Conservation (phyloP, 2,329 filamentous ascomycete genomes). For the Fusarium pseudograminearum region DNA sequence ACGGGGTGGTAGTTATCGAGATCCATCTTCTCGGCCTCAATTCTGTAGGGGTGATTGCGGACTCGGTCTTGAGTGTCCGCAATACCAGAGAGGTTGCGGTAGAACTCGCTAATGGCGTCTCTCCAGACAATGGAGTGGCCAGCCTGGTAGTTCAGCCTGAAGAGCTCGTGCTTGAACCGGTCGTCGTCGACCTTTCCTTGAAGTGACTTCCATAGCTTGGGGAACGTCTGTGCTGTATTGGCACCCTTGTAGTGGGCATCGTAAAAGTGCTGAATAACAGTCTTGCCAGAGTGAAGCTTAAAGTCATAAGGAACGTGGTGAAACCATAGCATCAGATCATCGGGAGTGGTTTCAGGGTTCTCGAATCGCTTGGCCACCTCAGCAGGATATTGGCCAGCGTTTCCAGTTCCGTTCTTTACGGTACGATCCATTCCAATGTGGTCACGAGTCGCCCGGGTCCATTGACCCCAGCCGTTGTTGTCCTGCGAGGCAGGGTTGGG, state of each 20-base stretch:
- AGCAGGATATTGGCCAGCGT: constrained; percentile 73
- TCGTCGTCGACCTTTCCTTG: constrained; percentile 68
- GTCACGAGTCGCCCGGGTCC: constrained; percentile 71
- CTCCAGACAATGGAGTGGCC: constrained; percentile 79
- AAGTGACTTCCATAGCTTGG: constrained; percentile 65
- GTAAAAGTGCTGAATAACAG: constrained; percentile 76
- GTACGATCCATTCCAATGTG: constrained; percentile 79
- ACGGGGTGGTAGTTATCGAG: constrained; percentile 68
- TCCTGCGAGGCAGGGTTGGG: constrained; percentile 76
- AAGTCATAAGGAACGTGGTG: constrained; percentile 79
- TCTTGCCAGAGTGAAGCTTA: constrained; percentile 70
- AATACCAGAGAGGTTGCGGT: constrained; percentile 67
- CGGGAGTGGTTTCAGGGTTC: constrained; percentile 71
- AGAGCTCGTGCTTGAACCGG: constrained; percentile 69
- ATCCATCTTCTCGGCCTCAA: constrained; percentile 76
- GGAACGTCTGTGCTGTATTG: constrained; percentile 70
- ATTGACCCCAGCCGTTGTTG: constrained; percentile 76
- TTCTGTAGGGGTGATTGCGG: constrained; percentile 71
- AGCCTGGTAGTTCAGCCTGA: constrained; percentile 72
- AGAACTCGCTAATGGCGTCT: constrained; percentile 74
- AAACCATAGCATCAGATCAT: constrained; percentile 78
- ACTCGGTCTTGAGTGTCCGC: constrained; percentile 68
- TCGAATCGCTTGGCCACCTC: constrained; percentile 71
- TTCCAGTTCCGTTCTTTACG: constrained; percentile 74
- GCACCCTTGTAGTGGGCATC: constrained; percentile 72